Evolutionary conservation across 768 basidiomycete genomes (phyloP), one percentile per base, ranked within the genome.

Genomic region (Sarcomyxa edulis): DNA sequence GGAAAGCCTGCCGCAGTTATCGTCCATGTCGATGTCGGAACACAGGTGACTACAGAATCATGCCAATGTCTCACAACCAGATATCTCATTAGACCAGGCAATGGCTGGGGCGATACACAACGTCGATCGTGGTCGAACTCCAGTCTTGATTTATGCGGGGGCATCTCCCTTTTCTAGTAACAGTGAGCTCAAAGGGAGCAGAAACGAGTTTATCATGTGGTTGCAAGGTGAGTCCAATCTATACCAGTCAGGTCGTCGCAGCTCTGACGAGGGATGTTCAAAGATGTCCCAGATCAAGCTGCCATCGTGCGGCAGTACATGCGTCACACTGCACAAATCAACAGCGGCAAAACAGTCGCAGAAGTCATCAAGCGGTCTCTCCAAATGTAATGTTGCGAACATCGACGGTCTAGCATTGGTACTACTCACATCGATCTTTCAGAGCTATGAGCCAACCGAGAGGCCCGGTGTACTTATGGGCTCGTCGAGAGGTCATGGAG

Each of bases 201-300:
- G 81, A 47, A 86, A 86, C 45, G 84, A 85, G 48, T 85, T 76
- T 70, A 81, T 82, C 26, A 77, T 82, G 68, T 82, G 81, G 74
- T 42, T 78, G 3, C 81, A 86, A 65, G 82, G 81, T 76, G 45
- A 24, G 47, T 29, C 4, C 14, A 3, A 8, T 4, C 9, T 35
- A 21, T 16, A 6, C 11, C 16, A n/a, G n/a, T n/a, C n/a, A n/a
- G 30, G 7, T 16, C n/a, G n/a, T n/a, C n/a, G n/a, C 21, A n/a
- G 30, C 44, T 8, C 24, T 31, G 9, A n/a, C n/a, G n/a, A n/a
- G n/a, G n/a, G n/a, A n/a, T n/a, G 37, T 39, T 3, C 7, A 7
- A 48, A 84, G 81, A 85, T 54, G 65, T 78, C 5, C 76, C 76
- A n/a, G 84, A 86, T 50, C 84, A 87, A 48, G 49, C 80, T 1